A percentile compares a stretch with the other conserved stretches of the same genome.
Evolutionary conservation across 2,329 filamentous ascomycete genomes (phyloP).

Genomic region (Diaporthe sp.): DNA sequence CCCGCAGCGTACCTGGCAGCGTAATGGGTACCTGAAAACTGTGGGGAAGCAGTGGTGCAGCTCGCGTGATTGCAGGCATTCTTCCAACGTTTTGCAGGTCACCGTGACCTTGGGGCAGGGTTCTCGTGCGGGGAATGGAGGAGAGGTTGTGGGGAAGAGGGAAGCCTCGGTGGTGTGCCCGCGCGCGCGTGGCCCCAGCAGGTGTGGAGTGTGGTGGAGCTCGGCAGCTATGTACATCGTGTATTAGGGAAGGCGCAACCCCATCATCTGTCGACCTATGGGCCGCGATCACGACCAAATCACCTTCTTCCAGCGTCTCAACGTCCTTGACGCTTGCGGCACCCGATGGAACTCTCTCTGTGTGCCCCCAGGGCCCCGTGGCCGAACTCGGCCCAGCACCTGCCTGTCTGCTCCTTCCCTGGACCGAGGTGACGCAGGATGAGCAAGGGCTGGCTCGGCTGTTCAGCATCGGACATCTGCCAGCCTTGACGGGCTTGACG

Average conservation of each 20-base stretch:
- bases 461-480: not conserved
- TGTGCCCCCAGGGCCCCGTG: not conserved
- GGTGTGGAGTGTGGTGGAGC: slow-evolving; percentile 25
- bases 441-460: slow-evolving; percentile 3
- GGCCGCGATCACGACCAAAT: not conserved
- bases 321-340: not conserved
- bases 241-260: slow-evolving; percentile 20
- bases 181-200: slow-evolving; percentile 13
- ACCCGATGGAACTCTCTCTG: slow-evolving; percentile 10
- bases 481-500: not conserved
- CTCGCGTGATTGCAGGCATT: slow-evolving; percentile 19
- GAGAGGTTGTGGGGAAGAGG: not conserved
- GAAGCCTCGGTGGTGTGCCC: slow-evolving; percentile 1
- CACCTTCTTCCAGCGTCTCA: slow-evolving; percentile 11
- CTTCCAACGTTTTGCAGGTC: slow-evolving; percentile 17
- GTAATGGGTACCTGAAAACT: slow-evolving; percentile 9
- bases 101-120: not conserved
- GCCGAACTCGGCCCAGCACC: slow-evolving; percentile 19
- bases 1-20: not conserved
- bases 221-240: not conserved
- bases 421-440: not conserved
- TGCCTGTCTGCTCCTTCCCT: not conserved
- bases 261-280: slow-evolving; percentile 8
- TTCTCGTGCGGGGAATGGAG: slow-evolving; percentile 29
- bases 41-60: not conserved